phyloP scores from a whole-genome alignment of 805 yeast genomes.

The Sungouiella blattae region DNA sequence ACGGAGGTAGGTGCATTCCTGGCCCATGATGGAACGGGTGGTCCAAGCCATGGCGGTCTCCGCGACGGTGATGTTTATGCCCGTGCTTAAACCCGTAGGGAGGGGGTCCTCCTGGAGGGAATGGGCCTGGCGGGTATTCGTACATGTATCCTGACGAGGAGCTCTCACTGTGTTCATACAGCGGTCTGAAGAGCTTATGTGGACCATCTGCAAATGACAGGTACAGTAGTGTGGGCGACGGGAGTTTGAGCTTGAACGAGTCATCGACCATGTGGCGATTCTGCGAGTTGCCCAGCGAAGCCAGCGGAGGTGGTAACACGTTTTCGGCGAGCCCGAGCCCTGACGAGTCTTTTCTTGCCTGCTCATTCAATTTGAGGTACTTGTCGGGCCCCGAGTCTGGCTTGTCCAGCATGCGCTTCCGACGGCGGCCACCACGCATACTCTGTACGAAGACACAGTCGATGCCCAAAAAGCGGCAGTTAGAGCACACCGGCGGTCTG shows the following conservation, averaged over 20 bases:
- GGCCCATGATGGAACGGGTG: not conserved
- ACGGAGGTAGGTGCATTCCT: not conserved
- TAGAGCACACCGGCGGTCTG: conserved; percentile 36
- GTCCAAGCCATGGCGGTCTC: too few species aligned
- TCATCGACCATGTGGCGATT: conserved; percentile 1
- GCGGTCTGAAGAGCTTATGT: not conserved
- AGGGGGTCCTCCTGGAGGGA: too few species aligned
- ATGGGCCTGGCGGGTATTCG: conserved; percentile 1
- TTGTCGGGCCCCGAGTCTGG: not conserved
- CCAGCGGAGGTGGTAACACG: too few species aligned
- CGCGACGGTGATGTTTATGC: too few species aligned
- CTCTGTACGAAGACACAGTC: conserved; percentile 57
- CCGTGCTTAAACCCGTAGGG: too few species aligned
- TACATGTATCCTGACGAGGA: conserved; percentile 3
- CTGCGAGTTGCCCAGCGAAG: not conserved
- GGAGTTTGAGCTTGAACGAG: conserved; percentile 5
- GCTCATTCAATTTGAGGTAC: not conserved
- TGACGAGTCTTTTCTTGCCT: too few species aligned
- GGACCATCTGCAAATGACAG: not conserved
- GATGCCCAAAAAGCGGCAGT: conserved; percentile 42
- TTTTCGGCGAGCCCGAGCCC: too few species aligned
- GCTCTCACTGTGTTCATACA: not conserved
- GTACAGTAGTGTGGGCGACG: conserved; percentile 11
- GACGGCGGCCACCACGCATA: conserved; percentile 55
- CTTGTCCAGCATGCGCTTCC: conserved; percentile 18